Conservation (phyloP, 2,329 filamentous ascomycete species). For the Paecilomyces niveus region DNA sequence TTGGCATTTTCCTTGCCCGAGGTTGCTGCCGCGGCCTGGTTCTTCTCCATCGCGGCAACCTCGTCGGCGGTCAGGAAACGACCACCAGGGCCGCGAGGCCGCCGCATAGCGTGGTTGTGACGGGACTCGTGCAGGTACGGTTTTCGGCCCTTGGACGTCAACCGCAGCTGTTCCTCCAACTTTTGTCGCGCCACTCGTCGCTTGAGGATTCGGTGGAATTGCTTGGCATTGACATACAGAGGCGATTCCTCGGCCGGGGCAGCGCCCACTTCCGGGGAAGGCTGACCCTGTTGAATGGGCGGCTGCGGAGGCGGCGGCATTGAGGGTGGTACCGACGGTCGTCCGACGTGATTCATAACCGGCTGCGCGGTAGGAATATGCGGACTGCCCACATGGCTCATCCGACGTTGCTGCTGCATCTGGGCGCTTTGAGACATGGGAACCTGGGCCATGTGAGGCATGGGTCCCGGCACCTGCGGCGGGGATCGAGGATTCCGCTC, state of each 20-base stretch:
- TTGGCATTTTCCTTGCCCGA: slow-evolving; percentile 28
- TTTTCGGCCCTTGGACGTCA: slow-evolving; percentile 93
- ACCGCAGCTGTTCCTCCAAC: slow-evolving; percentile 80
- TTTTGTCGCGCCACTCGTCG: slow-evolving; percentile 86
- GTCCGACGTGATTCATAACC: slow-evolving; percentile 63
- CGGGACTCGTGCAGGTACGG: slow-evolving; percentile 95
- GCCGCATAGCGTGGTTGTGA: slow-evolving; percentile 96
- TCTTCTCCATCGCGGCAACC: slow-evolving; percentile 78
- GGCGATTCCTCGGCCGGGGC: slow-evolving; percentile 79
- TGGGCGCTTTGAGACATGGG: slow-evolving; percentile 50
- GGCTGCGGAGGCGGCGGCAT: slow-evolving; percentile 49
- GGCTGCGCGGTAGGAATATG: slow-evolving; percentile 65
- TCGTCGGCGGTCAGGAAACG: slow-evolving; percentile 96
- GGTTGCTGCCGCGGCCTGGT: slow-evolving; percentile 36
- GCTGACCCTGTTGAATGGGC: slow-evolving; percentile 58
- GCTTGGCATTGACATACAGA: slow-evolving; percentile 96
- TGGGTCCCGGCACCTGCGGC: slow-evolving; percentile 57
- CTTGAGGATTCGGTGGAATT: slow-evolving; percentile 96
- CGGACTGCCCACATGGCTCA: slow-evolving; percentile 71
- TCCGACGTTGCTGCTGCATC: slow-evolving; percentile 54
- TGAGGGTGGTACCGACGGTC: slow-evolving; percentile 45
- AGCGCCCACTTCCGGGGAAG: slow-evolving; percentile 73
- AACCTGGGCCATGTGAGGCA: slow-evolving; percentile 44
- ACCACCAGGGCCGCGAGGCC: slow-evolving; percentile 86
- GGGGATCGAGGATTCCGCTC: slow-evolving; percentile 74